Conservation (phyloP, 306 rosid species). For the Quercus mongolica region DNA sequence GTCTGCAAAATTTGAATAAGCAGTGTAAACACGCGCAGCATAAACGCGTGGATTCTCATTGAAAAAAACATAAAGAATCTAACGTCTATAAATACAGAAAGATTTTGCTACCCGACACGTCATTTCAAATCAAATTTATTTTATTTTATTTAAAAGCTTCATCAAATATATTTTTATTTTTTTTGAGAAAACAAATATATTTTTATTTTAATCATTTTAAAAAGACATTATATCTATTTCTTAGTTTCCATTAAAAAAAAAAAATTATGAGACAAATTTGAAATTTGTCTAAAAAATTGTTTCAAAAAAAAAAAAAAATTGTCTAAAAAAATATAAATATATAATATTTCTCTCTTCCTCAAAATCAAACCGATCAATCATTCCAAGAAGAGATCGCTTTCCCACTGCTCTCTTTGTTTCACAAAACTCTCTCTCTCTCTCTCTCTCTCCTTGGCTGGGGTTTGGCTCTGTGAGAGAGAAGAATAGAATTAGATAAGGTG, state of each 20-base stretch:
- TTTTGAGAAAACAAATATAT: too few relatives aligned
- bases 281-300: too few relatives aligned
- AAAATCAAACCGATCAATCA: constrained; percentile 56
- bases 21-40: background rate
- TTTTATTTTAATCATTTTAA: background rate
- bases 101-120: constrained; percentile 20
- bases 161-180: background rate
- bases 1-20: background rate
- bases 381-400: constrained; percentile 42
- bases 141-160: background rate
- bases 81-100: constrained; percentile 36
- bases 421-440: background rate
- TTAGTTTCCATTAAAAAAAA: background rate
- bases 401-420: constrained; percentile 9
- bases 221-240: constrained; percentile 7
- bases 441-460: constrained; percentile 18
- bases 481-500: constrained; percentile 30
- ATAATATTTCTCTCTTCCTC: constrained; percentile 12
- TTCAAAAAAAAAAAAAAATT: background rate
- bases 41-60: constrained; percentile 17
- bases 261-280: background rate
- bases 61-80: constrained; percentile 15
- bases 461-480: constrained; percentile 17
- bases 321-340: background rate
- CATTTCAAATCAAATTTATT: constrained; percentile 27